Evolutionary conservation across 352 stramenopile genomes (phyloP), one percentile per base, ranked within the genome.

Genomic region (Phytophthora melonis): DNA sequence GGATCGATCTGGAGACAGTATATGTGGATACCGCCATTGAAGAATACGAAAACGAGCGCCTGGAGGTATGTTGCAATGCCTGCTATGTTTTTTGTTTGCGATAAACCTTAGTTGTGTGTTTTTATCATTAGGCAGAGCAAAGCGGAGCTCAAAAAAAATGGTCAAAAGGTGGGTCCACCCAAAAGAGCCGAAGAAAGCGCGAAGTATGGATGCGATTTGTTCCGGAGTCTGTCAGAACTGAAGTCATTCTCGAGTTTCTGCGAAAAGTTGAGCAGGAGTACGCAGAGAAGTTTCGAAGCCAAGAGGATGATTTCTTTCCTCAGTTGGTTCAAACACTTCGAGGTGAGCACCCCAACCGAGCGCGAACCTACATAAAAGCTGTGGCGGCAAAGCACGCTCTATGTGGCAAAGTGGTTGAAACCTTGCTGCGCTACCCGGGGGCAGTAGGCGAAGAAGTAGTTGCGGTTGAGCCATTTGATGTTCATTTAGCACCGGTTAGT

Each of bases 241-340:
- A 77, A 58, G 72, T 89, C 4, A 87, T 90, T 50, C 54, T 70
- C 16, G 75, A 80, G 41, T 88, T 81, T 27, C 36, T 92, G 16
- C 61, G 68, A 8, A 74, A 82, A 56, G 68, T 76, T 50, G 80
- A 89, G 62, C 61, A 59, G 1, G 81, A 85, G 16, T 90, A 75
- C 52, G 54, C 47, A 16, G 49, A 55, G 8, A 58, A 53, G 14
- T 92, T 90, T 60, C 81, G 83, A 1, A 68, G 78, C 16, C 85
- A 90, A 75, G 83, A 92, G 74, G 75, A 74, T 32, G 84, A 92
- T 14, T 77, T 90, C n/a, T 88, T 89, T 30, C 85, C 83, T 36
- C 85, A 92, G 41, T 62, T 92, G 3, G 74, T 92, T 0, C 81
- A 92, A 58, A 88, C 83, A 4, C 49, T 92, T 4, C 79, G 85